Evolutionary conservation across 2,329 filamentous ascomycete genomes (phyloP).

Genomic region (Tolypocladium endophyticum): DNA sequence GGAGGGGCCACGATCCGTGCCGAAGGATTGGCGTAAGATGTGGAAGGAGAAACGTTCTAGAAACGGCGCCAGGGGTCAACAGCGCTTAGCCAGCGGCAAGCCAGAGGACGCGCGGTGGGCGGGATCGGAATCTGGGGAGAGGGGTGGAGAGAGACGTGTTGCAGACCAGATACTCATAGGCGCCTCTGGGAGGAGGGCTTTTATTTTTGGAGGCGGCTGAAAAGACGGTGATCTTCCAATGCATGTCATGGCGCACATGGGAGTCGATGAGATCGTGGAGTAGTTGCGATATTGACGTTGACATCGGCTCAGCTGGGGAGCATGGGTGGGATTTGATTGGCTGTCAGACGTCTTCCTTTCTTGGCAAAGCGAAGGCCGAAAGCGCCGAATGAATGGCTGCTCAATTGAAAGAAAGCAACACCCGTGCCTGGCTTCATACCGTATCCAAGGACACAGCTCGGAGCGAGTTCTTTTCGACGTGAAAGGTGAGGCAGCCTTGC

Average conservation of each 20-base stretch:
- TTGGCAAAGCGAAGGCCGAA: background rate
- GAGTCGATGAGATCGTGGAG: background rate
- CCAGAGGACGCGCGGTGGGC: background rate
- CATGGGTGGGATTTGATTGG: background rate
- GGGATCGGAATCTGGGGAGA: background rate
- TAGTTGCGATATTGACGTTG: background rate
- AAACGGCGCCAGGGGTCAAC: background rate
- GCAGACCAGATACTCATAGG: background rate
- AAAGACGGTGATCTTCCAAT: background rate
- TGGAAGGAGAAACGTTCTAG: background rate
- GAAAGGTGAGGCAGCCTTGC: background rate
- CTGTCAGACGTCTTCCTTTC: background rate
- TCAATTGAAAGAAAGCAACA: background rate
- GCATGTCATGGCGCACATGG: background rate
- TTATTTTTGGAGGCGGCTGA: background rate
- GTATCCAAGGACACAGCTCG: background rate
- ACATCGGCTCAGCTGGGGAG: background rate
- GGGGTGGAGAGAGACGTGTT: background rate
- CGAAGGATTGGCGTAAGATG: background rate
- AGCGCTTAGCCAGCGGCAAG: background rate
- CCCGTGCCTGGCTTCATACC: background rate
- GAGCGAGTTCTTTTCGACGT: background rate
- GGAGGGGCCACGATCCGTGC: background rate
- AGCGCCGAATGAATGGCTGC: background rate
- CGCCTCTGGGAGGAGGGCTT: background rate